Base-by-base conservation (phyloP, 805 yeast species). In the Yarrowia phangngaensis region DNA sequence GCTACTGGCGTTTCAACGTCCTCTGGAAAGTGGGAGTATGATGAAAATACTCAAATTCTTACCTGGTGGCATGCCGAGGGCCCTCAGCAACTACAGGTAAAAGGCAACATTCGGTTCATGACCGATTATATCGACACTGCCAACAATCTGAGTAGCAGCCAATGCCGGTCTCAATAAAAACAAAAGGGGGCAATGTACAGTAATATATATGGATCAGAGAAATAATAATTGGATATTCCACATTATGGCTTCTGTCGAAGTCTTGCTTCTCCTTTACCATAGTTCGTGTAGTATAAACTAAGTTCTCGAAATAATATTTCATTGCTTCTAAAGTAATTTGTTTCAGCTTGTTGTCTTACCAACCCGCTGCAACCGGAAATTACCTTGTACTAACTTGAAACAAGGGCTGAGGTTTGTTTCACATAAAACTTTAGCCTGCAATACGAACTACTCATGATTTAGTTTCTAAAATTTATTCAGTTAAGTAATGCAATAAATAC, bases 51-150 rank as follows among this genome's bases (percentile, higher is more conserved):
- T 15, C 85, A 82, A 55, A 64, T 76, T 23, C 61, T 87, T 32
- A 80, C 76, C 56, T 87, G 96, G 96, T 70, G 70, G 58, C 92
- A 84, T 59, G 53, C 20, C 13, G 50, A 35, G 11, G 58, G 56
- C 1, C 40, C 41, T 4, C 54, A 52, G 22, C 34, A 19, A 17
- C 23, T 51, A 17, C 35, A 50, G 13, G 45, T 51, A 14, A 28
- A 31, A 27, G 50, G 50, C 4, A 41, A 41, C 20, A 41, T 41
- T 11, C 27, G 48, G 22, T 41, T 41, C 17, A 14, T 41, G 11
- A 41, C 48, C 6, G 48, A 41, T 11, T 41, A 41, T n/a, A 29
- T 41, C n/a, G 48, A 41, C 12, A 29, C 48, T 6, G 48, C 48
- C 20, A 41, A 41, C n/a, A 41, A 41, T 8, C 8, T 41, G 14